Base-by-base conservation (phyloP, 768 basidiomycete genomes). In the Tylopilus felleus region DNA sequence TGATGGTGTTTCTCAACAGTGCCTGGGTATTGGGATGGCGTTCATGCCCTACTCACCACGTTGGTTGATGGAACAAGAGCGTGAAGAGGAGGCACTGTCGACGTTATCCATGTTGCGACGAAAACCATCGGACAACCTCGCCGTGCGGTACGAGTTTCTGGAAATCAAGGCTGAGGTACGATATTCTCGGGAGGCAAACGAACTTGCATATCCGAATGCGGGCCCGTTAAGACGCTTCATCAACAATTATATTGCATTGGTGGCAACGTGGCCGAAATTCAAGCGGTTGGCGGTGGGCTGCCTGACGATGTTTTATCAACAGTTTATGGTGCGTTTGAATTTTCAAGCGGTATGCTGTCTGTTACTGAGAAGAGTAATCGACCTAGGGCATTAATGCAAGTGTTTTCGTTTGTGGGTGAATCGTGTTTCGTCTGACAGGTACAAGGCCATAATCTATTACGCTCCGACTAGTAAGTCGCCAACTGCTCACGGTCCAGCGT, bases 21-120 rank as follows among this genome's bases (percentile, higher is more conserved):
- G 61, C n/a, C 59, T 71, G 50, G 68, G 63, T 8, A 47, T 70
- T 29, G 68, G 68, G 35, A 70, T 70, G 68, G 38, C 47, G 19
- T 65, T 73, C 43, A 65, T 76, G 61, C 75, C 75, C 21, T 75
- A 71, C 49, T 76, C 76, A 19, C 76, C 76, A 19, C 71, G 76
- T 47, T 77, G 76, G 72, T 61, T 77, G 35, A 68, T 71, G 55
- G 70, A 73, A 47, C 66, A 70, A 60, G 72, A 73, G 0, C 70
- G 72, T 8, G 66, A 67, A 43, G 63, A 61, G 6, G 75, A 77
- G 39, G 74, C 74, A 8, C 49, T 72, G 22, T 46, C 58, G 14
- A 73, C 70, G 2, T 51, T 77, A 9, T 68, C 72, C 3, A 62
- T 64, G 53, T 55, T 76, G 35, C 72, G 75, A 52, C 66, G 65